These are phyloP conservation scores for Penicillium sp. DNA, from an alignment of 2,329 filamentous ascomycete genomes.

Conservation along the genomic window DNA sequence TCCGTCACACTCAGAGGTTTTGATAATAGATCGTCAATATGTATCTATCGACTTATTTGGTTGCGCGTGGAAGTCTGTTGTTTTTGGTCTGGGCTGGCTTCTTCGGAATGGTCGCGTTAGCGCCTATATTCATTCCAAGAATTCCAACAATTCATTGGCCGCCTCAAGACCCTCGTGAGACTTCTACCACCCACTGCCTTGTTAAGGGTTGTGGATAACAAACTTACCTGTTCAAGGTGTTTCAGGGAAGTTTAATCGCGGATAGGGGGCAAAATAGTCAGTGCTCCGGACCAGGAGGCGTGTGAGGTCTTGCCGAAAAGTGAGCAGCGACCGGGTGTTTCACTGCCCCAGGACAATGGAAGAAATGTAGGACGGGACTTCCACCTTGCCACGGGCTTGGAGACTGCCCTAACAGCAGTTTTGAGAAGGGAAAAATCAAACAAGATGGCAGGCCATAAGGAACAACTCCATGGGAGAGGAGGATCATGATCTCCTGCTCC, in stretches of 20 bases:
- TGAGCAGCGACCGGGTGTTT: conserved; percentile 30
- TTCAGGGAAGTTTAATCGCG: conserved; percentile 10
- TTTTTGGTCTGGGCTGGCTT: conserved; percentile 23
- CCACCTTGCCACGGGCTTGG: conserved; percentile 32
- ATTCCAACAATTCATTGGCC: conserved; percentile 14
- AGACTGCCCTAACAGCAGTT: conserved; percentile 27
- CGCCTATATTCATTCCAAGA: conserved; percentile 21
- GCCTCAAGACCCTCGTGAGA: neutral
- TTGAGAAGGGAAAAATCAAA: conserved; percentile 20
- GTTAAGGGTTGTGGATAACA: neutral
- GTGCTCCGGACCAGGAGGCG: conserved; percentile 31
- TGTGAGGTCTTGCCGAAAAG: conserved; percentile 29
- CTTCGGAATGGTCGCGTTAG: conserved; percentile 35
- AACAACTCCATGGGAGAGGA: conserved; percentile 23
- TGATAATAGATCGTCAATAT: neutral
- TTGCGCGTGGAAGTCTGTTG: conserved; percentile 12
- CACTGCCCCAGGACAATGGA: conserved; percentile 25
- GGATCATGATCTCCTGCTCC: conserved; percentile 20
- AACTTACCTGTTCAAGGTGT: conserved; percentile 13
- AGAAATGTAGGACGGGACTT: conserved; percentile 29
- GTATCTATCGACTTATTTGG: neutral
- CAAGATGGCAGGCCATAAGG: conserved; percentile 28
- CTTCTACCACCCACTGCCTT: conserved; percentile 3
- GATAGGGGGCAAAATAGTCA: conserved; percentile 18
- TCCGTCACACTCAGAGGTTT: neutral